Percentiles rank a stretch among this genome's conserved stretches.
Evolutionary conservation across 208 protist genomes (phyloP).

Genomic region (Leishmania turanica): DNA sequence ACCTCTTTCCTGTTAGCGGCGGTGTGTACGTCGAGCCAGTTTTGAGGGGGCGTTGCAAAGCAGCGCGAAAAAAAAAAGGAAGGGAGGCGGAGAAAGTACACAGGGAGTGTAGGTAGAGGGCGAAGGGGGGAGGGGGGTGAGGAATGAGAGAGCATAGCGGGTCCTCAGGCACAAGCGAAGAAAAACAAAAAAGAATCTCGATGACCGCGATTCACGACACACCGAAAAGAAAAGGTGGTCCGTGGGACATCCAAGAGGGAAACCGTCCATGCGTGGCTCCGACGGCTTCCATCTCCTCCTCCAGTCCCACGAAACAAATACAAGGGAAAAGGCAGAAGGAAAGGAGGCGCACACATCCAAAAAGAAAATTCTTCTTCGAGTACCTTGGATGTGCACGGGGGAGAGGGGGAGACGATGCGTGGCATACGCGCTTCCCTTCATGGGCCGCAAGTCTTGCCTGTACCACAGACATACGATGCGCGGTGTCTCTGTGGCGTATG

Average conservation of each 20-base stretch:
- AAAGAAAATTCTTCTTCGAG: not conserved
- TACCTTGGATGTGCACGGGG: not conserved
- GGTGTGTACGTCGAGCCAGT: not conserved
- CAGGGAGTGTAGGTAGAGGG: not conserved
- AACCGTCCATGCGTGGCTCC: not conserved
- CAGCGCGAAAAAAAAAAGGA: not conserved
- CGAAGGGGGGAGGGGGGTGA: not conserved
- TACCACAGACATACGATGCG: not conserved
- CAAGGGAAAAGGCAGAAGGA: not conserved
- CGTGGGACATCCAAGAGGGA: not conserved
- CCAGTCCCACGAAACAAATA: not conserved
- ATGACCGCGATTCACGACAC: not conserved
- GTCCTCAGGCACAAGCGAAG: not conserved
- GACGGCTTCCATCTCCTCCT: not conserved
- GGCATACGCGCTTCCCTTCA: not conserved
- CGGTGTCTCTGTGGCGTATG: not conserved
- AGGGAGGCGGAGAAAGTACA: not conserved
- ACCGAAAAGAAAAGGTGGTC: constrained; percentile 12
- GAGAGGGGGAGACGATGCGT: not conserved
- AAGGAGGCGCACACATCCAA: not conserved
- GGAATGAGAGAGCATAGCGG: not conserved
- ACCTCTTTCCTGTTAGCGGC: constrained; percentile 4
- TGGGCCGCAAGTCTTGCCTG: not conserved
- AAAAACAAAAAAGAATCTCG: not conserved
- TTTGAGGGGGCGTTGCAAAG: not conserved